phyloP scores from a whole-genome alignment of 2,329 filamentous ascomycete genomes.

The Pleurostoma richardsiae region DNA sequence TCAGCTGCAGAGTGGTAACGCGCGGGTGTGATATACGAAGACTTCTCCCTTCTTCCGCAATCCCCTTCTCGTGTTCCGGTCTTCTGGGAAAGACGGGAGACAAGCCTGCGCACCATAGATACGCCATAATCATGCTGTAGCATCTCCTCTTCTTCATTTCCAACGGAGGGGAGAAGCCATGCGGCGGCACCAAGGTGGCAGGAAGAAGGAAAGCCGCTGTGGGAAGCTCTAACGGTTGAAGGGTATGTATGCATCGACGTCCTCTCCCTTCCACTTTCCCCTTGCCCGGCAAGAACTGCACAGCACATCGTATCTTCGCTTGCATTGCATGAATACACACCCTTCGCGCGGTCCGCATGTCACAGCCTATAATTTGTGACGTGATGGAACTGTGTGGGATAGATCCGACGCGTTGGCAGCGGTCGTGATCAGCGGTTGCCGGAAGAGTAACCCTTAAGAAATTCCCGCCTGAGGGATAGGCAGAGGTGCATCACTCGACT shows the following conservation, averaged over 20 bases:
- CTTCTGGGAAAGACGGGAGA: too few relatives aligned
- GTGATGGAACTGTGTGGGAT: not conserved
- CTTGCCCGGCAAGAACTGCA: constrained; percentile 9
- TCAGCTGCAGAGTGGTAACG: too few relatives aligned
- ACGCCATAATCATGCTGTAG: not conserved
- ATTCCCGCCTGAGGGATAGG: not conserved
- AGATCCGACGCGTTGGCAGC: too few relatives aligned
- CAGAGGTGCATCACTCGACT: not conserved
- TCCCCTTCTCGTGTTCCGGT: too few relatives aligned
- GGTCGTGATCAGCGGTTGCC: not conserved
- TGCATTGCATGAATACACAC: not conserved
- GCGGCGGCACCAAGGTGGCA: constrained; percentile 7
- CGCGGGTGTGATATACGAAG: too few relatives aligned
- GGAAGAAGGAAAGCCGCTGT: constrained; percentile 4
- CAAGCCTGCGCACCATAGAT: too few relatives aligned
- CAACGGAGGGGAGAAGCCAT: constrained; percentile 9
- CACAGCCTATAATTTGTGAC: not conserved
- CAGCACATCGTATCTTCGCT: not conserved
- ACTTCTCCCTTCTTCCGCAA: too few relatives aligned
- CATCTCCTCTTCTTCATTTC: constrained; percentile 9
- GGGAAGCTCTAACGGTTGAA: constrained; percentile 7
- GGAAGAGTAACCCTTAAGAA: not conserved
- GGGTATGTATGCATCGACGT: constrained; percentile 16
- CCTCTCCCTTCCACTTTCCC: constrained; percentile 8
- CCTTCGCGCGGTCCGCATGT: not conserved